A percentile compares a stretch with the other conserved stretches of the same genome.
Evolutionary conservation across 768 basidiomycete species (phyloP).

Genomic region (Boletus rubescentipes): DNA sequence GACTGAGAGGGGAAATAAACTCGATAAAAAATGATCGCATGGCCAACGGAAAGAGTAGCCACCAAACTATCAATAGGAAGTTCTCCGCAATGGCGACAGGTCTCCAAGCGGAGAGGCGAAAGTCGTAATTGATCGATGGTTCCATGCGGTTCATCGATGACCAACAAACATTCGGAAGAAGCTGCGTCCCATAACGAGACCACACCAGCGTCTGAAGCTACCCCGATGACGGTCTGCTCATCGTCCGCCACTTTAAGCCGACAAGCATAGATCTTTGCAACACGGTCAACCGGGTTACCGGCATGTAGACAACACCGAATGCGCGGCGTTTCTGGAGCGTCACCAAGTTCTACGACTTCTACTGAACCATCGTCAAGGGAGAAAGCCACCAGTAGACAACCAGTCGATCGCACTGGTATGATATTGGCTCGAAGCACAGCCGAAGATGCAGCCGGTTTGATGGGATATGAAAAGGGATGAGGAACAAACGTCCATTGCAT

Average conservation of each 20-base stretch:
- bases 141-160: slow-evolving; percentile 61
- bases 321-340: slow-evolving; percentile 41
- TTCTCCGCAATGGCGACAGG: slow-evolving; percentile 72
- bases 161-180: slow-evolving; percentile 61
- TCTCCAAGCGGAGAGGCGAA: slow-evolving; percentile 49
- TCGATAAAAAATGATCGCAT: slow-evolving; percentile 64
- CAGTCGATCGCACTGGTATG: slow-evolving; percentile 46
- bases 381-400: slow-evolving; percentile 54
- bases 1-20: slow-evolving; percentile 55
- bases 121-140: slow-evolving; percentile 61
- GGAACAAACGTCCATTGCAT: slow-evolving; percentile 48
- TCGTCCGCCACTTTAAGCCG: slow-evolving; percentile 50
- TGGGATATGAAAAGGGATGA: slow-evolving; percentile 28
- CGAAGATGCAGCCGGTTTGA: slow-evolving; percentile 44
- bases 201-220: slow-evolving; percentile 62
- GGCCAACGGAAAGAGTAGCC: slow-evolving; percentile 64
- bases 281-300: slow-evolving; percentile 56
- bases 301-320: slow-evolving; percentile 52
- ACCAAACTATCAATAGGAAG: slow-evolving; percentile 63
- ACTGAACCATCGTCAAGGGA: slow-evolving; percentile 64
- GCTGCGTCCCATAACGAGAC: slow-evolving; percentile 75
- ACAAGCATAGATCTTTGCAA: slow-evolving; percentile 54
- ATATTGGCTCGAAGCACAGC: slow-evolving; percentile 50
- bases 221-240: slow-evolving; percentile 54
- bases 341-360: slow-evolving; percentile 56